Conservation (phyloP, 2,329 filamentous ascomycete genomes). For the Beauveria sp. region DNA sequence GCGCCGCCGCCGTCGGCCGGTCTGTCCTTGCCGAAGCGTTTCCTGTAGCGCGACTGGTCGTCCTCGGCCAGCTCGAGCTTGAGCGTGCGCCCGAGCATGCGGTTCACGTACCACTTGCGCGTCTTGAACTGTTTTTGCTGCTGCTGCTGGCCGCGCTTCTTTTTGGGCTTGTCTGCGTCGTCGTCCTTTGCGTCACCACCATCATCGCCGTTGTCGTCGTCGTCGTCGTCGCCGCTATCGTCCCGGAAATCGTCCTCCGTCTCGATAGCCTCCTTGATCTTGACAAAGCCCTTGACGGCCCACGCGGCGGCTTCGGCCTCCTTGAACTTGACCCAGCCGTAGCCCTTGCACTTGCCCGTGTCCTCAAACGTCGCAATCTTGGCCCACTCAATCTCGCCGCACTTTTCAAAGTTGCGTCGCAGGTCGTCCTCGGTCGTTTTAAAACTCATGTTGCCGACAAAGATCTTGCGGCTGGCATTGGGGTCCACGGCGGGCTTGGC, state of each 20-base stretch:
- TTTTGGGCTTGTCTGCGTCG: constrained; percentile 30
- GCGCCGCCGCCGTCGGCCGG: constrained; percentile 31
- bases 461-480: constrained; percentile 73
- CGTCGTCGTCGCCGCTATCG: constrained; percentile 31
- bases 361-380: constrained; percentile 96
- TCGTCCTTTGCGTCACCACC: constrained; percentile 18
- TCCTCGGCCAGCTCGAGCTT: constrained; percentile 94
- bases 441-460: constrained; percentile 85
- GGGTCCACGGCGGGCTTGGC: constrained; percentile 26
- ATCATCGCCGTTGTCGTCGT: constrained; percentile 15
- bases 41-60: constrained; percentile 81
- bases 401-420: constrained; percentile 72
- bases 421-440: constrained; percentile 75
- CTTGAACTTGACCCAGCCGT: constrained; percentile 88
- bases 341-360: constrained; percentile 95
- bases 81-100: constrained; percentile 69
- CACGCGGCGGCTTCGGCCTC: constrained; percentile 63
- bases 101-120: constrained; percentile 78
- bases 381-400: constrained; percentile 72
- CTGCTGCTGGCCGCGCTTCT: constrained; percentile 26
- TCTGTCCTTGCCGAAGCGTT: constrained; percentile 76
- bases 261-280: constrained; percentile 58
- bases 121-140: constrained; percentile 46
- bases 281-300: constrained; percentile 70
- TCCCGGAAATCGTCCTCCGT: constrained; percentile 55